A percentile compares a stretch with the other conserved stretches of the same genome.
Conservation (phyloP, 73 alveolate genomes). For the Stentor coeruleus region DNA sequence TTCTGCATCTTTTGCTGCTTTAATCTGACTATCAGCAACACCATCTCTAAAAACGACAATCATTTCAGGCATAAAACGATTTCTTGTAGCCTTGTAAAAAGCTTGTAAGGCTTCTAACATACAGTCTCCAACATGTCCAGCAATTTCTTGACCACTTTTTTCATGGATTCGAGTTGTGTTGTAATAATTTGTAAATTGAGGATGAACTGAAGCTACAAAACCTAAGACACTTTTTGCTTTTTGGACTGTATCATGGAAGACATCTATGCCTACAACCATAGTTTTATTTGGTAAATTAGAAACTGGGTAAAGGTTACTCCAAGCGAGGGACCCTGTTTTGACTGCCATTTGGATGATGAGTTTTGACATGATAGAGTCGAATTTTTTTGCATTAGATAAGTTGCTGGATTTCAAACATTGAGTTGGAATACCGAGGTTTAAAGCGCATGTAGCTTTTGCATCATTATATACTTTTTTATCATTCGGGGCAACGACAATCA, state of each 20-base stretch:
- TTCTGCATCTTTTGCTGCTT: slow-evolving; percentile 8
- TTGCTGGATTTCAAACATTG: background rate
- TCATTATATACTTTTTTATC: background rate
- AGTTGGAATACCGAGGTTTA: background rate
- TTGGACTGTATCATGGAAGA: too few relatives aligned
- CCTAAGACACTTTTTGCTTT: slow-evolving; percentile 40
- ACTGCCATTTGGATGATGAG: slow-evolving; percentile 86
- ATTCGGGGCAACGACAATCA: background rate
- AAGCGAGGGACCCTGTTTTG: slow-evolving; percentile 86
- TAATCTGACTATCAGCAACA: slow-evolving; percentile 37
- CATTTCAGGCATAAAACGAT: slow-evolving; percentile 30
- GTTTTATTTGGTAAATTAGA: too few relatives aligned
- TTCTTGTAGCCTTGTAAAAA: slow-evolving; percentile 33
- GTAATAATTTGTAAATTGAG: slow-evolving; percentile 35
- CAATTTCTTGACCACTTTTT: slow-evolving; percentile 36
- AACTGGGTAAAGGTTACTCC: slow-evolving; percentile 85
- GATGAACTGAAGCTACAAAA: slow-evolving; percentile 41
- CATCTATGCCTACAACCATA: slow-evolving; percentile 56
- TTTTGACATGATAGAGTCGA: slow-evolving; percentile 82
- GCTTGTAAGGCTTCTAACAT: slow-evolving; percentile 37
- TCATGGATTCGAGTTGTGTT: slow-evolving; percentile 29
- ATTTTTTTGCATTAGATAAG: background rate
- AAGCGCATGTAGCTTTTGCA: background rate
- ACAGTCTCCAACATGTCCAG: background rate
- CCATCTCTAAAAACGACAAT: slow-evolving; percentile 50